These are phyloP conservation scores for Debaryomyces psychrophilus DNA, from an alignment of 1,139 yeast genomes.

Conservation along the genomic window DNA sequence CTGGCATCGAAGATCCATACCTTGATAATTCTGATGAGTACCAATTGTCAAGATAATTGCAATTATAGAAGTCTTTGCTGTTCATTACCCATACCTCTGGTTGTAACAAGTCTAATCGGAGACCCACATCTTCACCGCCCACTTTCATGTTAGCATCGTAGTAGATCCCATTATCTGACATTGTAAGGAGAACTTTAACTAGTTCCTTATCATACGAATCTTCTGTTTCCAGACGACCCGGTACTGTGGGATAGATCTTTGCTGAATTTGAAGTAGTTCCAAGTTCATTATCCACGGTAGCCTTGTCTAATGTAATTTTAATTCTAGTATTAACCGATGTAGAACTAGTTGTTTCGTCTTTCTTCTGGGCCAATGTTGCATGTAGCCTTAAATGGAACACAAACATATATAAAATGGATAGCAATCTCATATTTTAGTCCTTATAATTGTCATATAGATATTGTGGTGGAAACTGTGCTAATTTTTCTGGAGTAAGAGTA, in stretches of 20 bases:
- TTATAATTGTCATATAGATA: neutral
- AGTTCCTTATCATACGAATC: conserved; percentile 1
- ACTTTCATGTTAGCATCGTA: conserved; percentile 13
- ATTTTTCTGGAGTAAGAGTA: neutral
- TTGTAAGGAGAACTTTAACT: neutral
- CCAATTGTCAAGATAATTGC: conserved; percentile 28
- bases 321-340: conserved; percentile 2
- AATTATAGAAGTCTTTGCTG: conserved; percentile 26
- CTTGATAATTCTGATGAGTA: conserved; percentile 19
- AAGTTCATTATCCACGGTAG: neutral
- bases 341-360: neutral
- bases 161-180: conserved; percentile 10
- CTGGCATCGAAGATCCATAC: conserved; percentile 19
- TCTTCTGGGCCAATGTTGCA: neutral
- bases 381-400: neutral
- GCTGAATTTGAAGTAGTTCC: neutral
- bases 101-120: conserved; percentile 37
- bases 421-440: neutral
- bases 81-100: conserved; percentile 45
- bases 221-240: neutral
- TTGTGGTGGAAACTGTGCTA: neutral
- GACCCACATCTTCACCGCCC: conserved; percentile 19
- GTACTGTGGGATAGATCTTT: neutral
- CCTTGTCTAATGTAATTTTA: neutral
- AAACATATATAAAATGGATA: neutral